phyloP scores from a whole-genome alignment of 2,329 filamentous ascomycete genomes.

The Thermoascus crustaceus region DNA sequence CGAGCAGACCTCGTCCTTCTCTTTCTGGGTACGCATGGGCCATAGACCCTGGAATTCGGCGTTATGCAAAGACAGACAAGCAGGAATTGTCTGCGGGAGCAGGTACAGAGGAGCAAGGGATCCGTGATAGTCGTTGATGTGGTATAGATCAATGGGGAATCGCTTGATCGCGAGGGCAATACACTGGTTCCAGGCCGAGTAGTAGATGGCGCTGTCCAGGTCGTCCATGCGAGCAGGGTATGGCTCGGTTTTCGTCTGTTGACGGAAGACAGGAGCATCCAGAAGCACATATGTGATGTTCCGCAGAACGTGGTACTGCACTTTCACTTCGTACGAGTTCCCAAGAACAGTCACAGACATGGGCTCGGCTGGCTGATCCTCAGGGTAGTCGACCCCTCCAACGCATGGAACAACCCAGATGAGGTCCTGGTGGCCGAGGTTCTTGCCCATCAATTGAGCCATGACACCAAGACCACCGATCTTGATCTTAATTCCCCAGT shows the following conservation, averaged over 20 bases:
- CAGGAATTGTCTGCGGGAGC: conserved; percentile 53
- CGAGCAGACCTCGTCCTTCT: conserved; percentile 55
- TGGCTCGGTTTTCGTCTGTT: conserved; percentile 54
- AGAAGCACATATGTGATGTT: conserved; percentile 63
- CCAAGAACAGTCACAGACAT: conserved; percentile 57
- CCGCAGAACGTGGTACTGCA: conserved; percentile 55
- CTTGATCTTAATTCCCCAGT: conserved; percentile 64
- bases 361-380: conserved; percentile 50
- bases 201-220: conserved; percentile 59
- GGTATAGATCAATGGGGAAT: conserved; percentile 57
- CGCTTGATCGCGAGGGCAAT: conserved; percentile 56
- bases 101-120: conserved; percentile 57
- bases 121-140: conserved; percentile 60
- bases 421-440: conserved; percentile 55
- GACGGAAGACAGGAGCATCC: conserved; percentile 58
- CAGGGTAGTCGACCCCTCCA: conserved; percentile 56
- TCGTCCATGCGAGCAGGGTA: conserved; percentile 64
- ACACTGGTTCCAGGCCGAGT: conserved; percentile 63
- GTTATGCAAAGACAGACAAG: conserved; percentile 58
- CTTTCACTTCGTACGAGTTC: conserved; percentile 52
- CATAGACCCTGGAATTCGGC: conserved; percentile 63
- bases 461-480: conserved; percentile 63
- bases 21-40: conserved; percentile 56
- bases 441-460: conserved; percentile 61
- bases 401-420: conserved; percentile 59